Conservation (phyloP, 768 basidiomycete species). For the Tephrocybe sp. region DNA sequence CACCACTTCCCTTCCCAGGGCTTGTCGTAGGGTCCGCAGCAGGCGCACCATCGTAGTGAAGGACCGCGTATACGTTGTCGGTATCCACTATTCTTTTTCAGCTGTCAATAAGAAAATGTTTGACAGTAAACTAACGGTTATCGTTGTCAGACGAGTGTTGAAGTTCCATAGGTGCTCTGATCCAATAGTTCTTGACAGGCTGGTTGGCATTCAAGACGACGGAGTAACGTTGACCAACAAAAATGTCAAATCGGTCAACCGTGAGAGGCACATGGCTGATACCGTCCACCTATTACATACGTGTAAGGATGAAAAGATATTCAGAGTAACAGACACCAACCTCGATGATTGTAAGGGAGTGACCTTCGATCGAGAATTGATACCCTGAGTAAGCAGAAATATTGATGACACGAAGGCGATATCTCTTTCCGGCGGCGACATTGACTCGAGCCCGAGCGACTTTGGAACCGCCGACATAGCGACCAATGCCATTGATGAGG, state of each 20-base stretch:
- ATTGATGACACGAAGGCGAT: constrained; percentile 39
- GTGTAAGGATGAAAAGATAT: background rate
- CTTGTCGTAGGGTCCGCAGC: constrained; percentile 28
- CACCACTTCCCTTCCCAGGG: background rate
- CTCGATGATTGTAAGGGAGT: constrained; percentile 25
- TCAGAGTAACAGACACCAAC: constrained; percentile 22
- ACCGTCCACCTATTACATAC: constrained; percentile 36
- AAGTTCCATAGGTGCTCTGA: constrained; percentile 29
- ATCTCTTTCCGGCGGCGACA: constrained; percentile 29
- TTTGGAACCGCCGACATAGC: constrained; percentile 34
- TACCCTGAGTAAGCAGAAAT: constrained; percentile 32
- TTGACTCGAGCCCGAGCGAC: constrained; percentile 31
- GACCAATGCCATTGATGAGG: constrained; percentile 32
- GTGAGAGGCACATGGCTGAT: constrained; percentile 23
- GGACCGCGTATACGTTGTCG: constrained; percentile 35
- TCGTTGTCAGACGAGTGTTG: constrained; percentile 24
- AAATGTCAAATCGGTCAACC: constrained; percentile 31
- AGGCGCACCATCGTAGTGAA: constrained; percentile 40
- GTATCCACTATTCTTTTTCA: constrained; percentile 23
- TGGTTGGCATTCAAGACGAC: constrained; percentile 26
- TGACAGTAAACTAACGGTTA: background rate
- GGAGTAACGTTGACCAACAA: constrained; percentile 25
- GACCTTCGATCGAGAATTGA: constrained; percentile 24
- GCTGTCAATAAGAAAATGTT: background rate
- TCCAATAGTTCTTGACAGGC: constrained; percentile 36